Conservation (phyloP, 495 filamentous ascomycete species). For the Elasticomyces elasticus region DNA sequence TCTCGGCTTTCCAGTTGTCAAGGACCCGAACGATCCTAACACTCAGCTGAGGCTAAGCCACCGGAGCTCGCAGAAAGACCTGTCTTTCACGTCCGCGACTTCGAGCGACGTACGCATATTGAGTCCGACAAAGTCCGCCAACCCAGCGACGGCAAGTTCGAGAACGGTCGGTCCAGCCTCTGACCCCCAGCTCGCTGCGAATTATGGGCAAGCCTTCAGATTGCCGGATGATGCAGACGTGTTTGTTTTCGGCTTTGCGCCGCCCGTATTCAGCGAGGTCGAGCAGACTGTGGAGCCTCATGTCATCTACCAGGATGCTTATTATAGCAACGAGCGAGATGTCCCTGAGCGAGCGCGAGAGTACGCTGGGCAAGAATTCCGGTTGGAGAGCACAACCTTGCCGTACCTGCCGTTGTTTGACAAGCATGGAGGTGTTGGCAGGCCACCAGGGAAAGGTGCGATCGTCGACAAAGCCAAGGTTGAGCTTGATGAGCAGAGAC, state of each 20-base stretch:
- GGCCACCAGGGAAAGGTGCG: slow-evolving; percentile 39
- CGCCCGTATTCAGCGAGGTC: slow-evolving; percentile 30
- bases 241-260: slow-evolving; percentile 24
- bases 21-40: slow-evolving; percentile 58
- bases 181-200: slow-evolving; percentile 17
- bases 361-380: slow-evolving; percentile 85
- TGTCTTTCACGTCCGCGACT: slow-evolving; percentile 3
- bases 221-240: neutral
- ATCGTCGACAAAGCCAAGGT: slow-evolving; percentile 42
- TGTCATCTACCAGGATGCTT: slow-evolving; percentile 75
- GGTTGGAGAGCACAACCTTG: slow-evolving; percentile 59
- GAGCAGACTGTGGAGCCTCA: slow-evolving; percentile 34
- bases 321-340: slow-evolving; percentile 78
- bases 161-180: neutral
- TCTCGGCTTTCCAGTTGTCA: slow-evolving; percentile 66
- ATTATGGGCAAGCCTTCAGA: slow-evolving; percentile 25
- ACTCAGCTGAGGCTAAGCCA: slow-evolving; percentile 63
- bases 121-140: neutral
- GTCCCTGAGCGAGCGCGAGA: slow-evolving; percentile 69
- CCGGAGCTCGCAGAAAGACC: slow-evolving; percentile 27
- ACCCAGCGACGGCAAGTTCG: neutral
- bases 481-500: slow-evolving; percentile 39
- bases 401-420: slow-evolving; percentile 77
- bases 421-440: slow-evolving; percentile 48
- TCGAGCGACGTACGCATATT: neutral